phyloP scores from a whole-genome alignment of 2,329 filamentous ascomycete species.

The Tolypocladium ovalisporum region DNA sequence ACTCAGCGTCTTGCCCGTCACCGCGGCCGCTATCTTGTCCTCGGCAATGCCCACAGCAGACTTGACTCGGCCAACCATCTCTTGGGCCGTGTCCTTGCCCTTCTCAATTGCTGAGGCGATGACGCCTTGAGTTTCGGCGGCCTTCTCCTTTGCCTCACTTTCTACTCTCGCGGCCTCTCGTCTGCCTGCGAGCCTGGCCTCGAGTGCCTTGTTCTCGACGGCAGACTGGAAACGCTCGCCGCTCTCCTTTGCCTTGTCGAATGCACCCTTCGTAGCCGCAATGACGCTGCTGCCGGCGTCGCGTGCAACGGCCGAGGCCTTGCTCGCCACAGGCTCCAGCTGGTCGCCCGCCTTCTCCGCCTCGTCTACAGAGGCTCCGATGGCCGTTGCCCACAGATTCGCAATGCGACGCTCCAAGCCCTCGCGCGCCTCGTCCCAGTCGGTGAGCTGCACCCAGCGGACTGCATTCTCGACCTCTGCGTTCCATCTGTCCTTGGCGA shows the following conservation, averaged over 20 bases:
- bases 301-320: conserved; percentile 16
- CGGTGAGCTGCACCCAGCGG: conserved; percentile 52
- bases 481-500: conserved; percentile 71
- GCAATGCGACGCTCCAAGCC: conserved; percentile 38
- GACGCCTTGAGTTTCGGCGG: conserved; percentile 24
- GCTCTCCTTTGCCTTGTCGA: conserved; percentile 17
- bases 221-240: conserved; percentile 15
- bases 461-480: conserved; percentile 57
- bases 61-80: conserved; percentile 26
- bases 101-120: conserved; percentile 27
- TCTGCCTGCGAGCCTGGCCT: conserved; percentile 13
- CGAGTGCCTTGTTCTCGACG: conserved; percentile 14
- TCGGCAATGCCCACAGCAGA: conserved; percentile 22
- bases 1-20: conserved; percentile 12
- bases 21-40: conserved; percentile 20
- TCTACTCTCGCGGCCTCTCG: conserved; percentile 12
- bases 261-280: conserved; percentile 25
- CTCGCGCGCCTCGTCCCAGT: conserved; percentile 54
- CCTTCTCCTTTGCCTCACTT: conserved; percentile 14
- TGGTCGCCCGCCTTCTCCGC: conserved; percentile 15
- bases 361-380: conserved; percentile 21
- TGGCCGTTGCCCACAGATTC: conserved; percentile 30
- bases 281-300: conserved; percentile 13
- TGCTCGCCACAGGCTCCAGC: conserved; percentile 20
- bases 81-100: conserved; percentile 29